Evolutionary conservation across 1,284 basidiomycete species (phyloP).

Genomic region (Puccinia novopanici): DNA sequence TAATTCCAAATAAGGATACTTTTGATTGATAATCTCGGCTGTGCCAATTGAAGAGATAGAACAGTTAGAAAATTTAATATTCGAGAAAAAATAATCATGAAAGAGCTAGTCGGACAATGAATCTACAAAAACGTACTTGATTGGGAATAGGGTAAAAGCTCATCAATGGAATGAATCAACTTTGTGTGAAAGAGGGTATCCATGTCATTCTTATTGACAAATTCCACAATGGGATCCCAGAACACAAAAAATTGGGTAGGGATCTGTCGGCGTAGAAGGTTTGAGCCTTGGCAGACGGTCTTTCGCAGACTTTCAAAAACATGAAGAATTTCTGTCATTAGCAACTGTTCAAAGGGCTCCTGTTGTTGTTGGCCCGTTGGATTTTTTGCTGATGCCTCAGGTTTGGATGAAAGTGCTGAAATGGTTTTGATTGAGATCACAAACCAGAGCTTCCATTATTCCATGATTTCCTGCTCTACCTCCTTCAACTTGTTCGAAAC

Average conservation of each 20-base stretch:
- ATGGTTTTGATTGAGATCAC: conserved; percentile 44
- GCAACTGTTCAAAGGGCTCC: not conserved
- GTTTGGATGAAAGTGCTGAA: conserved; percentile 1
- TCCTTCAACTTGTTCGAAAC: not conserved
- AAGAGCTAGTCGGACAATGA: no score
- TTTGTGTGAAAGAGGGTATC: conserved; percentile 41
- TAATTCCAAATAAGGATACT: conserved; percentile 50
- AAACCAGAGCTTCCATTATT: conserved; percentile 42
- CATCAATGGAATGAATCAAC: conserved; percentile 46
- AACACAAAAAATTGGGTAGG: conserved; percentile 16
- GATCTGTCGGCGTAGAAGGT: conserved; percentile 30
- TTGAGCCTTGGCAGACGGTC: conserved; percentile 12
- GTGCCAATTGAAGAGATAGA: not conserved
- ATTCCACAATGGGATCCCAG: conserved; percentile 45
- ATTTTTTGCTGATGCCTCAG: not conserved
- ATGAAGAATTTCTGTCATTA: conserved; percentile 17
- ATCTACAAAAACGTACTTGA: no score
- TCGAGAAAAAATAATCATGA: not conserved
- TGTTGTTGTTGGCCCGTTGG: not conserved
- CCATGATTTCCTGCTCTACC: conserved; percentile 1
- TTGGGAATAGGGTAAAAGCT: conserved; percentile 43
- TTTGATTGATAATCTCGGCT: conserved; percentile 46
- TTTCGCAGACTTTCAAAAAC: conserved; percentile 22
- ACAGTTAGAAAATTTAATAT: not conserved
- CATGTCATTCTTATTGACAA: conserved; percentile 37